phyloP scores from a whole-genome alignment of 306 rosid genomes.

The Rosa multiflora region DNA sequence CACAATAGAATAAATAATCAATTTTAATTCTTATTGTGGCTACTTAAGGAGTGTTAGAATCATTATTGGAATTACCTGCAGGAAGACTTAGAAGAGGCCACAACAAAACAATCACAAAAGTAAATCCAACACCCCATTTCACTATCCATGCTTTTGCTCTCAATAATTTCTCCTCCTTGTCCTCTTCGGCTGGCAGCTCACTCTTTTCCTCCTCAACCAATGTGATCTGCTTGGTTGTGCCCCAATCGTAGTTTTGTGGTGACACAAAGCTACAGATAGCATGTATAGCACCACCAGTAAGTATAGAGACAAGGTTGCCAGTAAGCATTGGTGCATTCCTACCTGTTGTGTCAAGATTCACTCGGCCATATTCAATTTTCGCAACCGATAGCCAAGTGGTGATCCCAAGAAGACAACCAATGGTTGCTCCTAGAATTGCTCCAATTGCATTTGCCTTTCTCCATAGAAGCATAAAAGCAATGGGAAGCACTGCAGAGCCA shows the following conservation, averaged over 20 bases:
- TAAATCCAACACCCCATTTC: slow-evolving; percentile 85
- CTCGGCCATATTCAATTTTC: slow-evolving; percentile 55
- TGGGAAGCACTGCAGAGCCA: slow-evolving; percentile 92
- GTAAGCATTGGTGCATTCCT: slow-evolving; percentile 92
- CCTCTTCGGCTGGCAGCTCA: slow-evolving; percentile 69
- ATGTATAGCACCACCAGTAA: slow-evolving; percentile 70
- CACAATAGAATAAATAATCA: background rate
- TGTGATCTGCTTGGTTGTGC: slow-evolving; percentile 66
- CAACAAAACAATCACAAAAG: slow-evolving; percentile 61
- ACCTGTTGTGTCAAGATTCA: slow-evolving; percentile 80
- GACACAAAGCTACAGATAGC: slow-evolving; percentile 56
- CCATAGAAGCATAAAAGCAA: slow-evolving; percentile 91
- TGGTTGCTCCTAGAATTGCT: slow-evolving; percentile 69
- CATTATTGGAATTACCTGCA: slow-evolving; percentile 50
- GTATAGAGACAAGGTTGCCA: slow-evolving; percentile 82
- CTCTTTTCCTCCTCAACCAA: slow-evolving; percentile 76
- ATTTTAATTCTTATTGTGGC: background rate
- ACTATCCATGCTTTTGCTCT: slow-evolving; percentile 77
- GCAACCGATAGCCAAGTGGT: slow-evolving; percentile 75
- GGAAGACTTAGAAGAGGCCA: slow-evolving; percentile 92
- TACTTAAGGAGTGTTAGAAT: background rate
- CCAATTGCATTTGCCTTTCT: slow-evolving; percentile 80
- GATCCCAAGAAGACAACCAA: slow-evolving; percentile 75
- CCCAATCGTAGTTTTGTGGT: slow-evolving; percentile 95
- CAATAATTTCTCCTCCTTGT: slow-evolving; percentile 56